phyloP scores from a whole-genome alignment of 768 basidiomycete genomes.

The Rhodosporidiobolus odoratus region DNA sequence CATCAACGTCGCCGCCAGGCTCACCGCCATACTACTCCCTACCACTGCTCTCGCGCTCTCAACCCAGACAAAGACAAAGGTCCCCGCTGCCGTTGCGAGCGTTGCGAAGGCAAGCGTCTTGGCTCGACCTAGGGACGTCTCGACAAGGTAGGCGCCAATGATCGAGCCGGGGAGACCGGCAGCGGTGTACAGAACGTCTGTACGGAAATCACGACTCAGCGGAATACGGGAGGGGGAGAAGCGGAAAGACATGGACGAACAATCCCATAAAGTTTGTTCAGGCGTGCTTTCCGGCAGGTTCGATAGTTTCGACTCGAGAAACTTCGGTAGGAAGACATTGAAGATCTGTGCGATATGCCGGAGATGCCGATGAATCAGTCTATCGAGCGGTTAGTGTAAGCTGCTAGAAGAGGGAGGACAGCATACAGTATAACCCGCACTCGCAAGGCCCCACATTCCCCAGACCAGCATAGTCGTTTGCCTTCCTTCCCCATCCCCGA shows the following conservation, averaged over 20 bases:
- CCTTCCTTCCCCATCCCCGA: constrained; percentile 67
- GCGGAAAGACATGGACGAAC: constrained; percentile 66
- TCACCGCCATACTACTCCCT: constrained; percentile 65
- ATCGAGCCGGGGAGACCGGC: constrained; percentile 45
- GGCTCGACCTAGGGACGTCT: constrained; percentile 58
- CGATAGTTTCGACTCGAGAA: constrained; percentile 60
- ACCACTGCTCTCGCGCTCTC: constrained; percentile 58
- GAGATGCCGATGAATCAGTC: too few relatives aligned
- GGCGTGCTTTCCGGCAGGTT: background rate
- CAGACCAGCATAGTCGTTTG: constrained; percentile 73
- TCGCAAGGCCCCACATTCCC: constrained; percentile 68
- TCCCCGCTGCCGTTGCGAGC: constrained; percentile 68
- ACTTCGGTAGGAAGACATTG: constrained; percentile 82
- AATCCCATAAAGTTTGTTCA: constrained; percentile 68
- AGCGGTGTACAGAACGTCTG: constrained; percentile 26
- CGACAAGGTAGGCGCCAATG: constrained; percentile 81
- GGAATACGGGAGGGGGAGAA: background rate
- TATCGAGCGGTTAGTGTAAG: background rate
- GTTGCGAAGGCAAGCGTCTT: constrained; percentile 71
- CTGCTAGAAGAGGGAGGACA: too few relatives aligned
- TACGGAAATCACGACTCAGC: background rate
- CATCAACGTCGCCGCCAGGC: constrained; percentile 65
- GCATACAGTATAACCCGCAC: constrained; percentile 56
- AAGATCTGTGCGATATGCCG: constrained; percentile 71
- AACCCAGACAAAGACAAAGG: constrained; percentile 62